A percentile compares a stretch with the other conserved stretches of the same genome.
phyloP scores from a whole-genome alignment of 495 filamentous ascomycete species.

The Glutinoglossum americanum region DNA sequence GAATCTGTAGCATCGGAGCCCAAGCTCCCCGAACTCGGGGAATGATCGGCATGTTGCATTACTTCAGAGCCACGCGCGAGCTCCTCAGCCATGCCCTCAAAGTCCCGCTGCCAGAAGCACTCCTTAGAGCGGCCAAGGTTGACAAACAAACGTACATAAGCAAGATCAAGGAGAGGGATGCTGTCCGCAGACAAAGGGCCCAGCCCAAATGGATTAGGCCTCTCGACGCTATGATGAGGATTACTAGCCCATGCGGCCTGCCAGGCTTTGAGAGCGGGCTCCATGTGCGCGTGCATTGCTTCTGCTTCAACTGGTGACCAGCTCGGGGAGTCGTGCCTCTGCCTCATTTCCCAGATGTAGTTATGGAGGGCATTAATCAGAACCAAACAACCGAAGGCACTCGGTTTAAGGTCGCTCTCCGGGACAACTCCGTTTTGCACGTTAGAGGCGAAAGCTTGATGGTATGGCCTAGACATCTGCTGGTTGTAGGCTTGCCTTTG shows the following conservation, averaged over 20 bases:
- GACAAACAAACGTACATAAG: conserved; percentile 83
- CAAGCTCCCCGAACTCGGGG: conserved; percentile 24
- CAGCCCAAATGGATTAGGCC: conserved; percentile 74
- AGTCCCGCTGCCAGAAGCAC: conserved; percentile 85
- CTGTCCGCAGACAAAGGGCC: conserved; percentile 83
- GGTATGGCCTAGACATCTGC: conserved; percentile 20
- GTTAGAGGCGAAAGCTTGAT: conserved; percentile 24
- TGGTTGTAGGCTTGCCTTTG: conserved; percentile 44
- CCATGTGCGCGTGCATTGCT: conserved; percentile 90
- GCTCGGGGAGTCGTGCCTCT: conserved; percentile 68
- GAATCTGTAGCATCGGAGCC: conserved; percentile 28
- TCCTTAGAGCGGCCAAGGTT: conserved; percentile 83
- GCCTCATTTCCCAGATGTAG: conserved; percentile 95
- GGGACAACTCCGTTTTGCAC: conserved; percentile 25
- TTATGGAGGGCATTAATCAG: conserved; percentile 93
- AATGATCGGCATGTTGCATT: conserved; percentile 49
- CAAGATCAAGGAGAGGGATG: conserved; percentile 83
- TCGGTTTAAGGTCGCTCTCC: conserved; percentile 54
- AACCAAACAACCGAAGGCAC: conserved; percentile 83
- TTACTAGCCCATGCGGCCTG: conserved; percentile 83
- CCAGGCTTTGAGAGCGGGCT: conserved; percentile 87
- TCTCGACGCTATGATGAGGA: conserved; percentile 65
- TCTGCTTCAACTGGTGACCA: conserved; percentile 89
- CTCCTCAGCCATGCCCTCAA: conserved; percentile 81
- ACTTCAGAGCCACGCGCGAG: conserved; percentile 60